These are phyloP conservation scores for Pichia ethanolica DNA, from an alignment of 805 yeast species.

Conservation along the genomic window DNA sequence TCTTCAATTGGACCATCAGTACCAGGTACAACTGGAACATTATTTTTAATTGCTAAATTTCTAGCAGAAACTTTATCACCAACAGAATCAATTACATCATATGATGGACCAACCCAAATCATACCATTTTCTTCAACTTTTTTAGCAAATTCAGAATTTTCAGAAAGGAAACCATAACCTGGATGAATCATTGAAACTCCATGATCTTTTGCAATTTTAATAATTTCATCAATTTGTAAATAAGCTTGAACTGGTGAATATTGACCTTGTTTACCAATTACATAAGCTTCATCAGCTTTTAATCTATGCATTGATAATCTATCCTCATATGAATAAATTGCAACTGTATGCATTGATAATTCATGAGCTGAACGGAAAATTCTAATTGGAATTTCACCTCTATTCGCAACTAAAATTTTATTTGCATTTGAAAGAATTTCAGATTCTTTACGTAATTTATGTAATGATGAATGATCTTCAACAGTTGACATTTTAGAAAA, in stretches of 20 bases:
- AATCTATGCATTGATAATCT: slow-evolving; percentile 89
- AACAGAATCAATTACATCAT: slow-evolving; percentile 81
- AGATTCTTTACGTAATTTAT: slow-evolving; percentile 34
- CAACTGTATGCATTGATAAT: slow-evolving; percentile 93
- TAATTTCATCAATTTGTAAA: slow-evolving; percentile 90
- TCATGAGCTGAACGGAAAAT: slow-evolving; percentile 98
- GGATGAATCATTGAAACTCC: slow-evolving; percentile 85
- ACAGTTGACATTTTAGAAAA: slow-evolving; percentile 23
- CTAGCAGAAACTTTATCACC: slow-evolving; percentile 98
- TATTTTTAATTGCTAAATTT: slow-evolving; percentile 67
- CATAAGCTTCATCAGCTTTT: slow-evolving; percentile 91
- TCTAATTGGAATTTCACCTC: slow-evolving; percentile 81
- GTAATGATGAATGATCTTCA: slow-evolving; percentile 29
- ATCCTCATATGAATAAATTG: slow-evolving; percentile 94
- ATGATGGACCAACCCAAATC: slow-evolving; percentile 93
- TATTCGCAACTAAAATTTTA: slow-evolving; percentile 70
- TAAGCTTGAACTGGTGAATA: slow-evolving; percentile 95
- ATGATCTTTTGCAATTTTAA: slow-evolving; percentile 72
- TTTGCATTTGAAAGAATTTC: slow-evolving; percentile 44
- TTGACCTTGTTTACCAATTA: slow-evolving; percentile 82
- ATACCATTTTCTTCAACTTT: slow-evolving; percentile 88
- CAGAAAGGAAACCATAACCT: slow-evolving; percentile 86
- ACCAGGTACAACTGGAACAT: slow-evolving; percentile 95
- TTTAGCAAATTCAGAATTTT: slow-evolving; percentile 87
- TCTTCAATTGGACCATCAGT: slow-evolving; percentile 92